Conservation (phyloP, 192 early-diverging fungal species). For the Coemansia biformis region DNA sequence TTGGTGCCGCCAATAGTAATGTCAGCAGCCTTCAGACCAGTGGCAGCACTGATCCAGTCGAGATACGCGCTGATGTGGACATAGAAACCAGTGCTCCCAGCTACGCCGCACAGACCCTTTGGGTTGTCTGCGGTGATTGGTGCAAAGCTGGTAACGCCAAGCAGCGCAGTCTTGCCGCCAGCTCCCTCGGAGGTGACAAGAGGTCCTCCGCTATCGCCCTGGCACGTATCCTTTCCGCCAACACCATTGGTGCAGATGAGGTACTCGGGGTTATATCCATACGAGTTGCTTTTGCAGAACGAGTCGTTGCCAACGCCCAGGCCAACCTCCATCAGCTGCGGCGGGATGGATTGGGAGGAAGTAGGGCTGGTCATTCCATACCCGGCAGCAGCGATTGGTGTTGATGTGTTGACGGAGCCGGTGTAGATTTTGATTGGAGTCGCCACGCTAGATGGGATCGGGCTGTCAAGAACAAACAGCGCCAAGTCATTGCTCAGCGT, state of each 20-base stretch:
- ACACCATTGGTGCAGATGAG: constrained; percentile 39
- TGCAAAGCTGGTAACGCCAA: constrained; percentile 31
- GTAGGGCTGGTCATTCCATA: constrained; percentile 26
- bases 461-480: constrained; percentile 19
- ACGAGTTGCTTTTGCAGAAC: constrained; percentile 13
- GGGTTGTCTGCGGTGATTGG: constrained; percentile 22
- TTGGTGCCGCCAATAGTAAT: not conserved
- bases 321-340: constrained; percentile 20
- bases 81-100: constrained; percentile 26
- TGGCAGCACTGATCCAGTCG: constrained; percentile 11
- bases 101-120: constrained; percentile 26
- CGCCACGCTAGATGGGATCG: constrained; percentile 14
- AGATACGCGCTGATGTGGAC: constrained; percentile 22
- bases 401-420: not conserved
- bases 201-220: constrained; percentile 47
- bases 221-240: constrained; percentile 40
- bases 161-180: constrained; percentile 2
- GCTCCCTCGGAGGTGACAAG: constrained; percentile 10
- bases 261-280: constrained; percentile 5
- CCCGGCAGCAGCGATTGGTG: constrained; percentile 17
- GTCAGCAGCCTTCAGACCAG: not conserved
- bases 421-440: constrained; percentile 13
- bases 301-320: constrained; percentile 11
- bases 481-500: constrained; percentile 31
- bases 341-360: constrained; percentile 1